Percentiles rank a stretch among this genome's conserved stretches.
Evolutionary conservation across 1,284 basidiomycete species (phyloP).

Genomic region (Boletus semigastroideus): DNA sequence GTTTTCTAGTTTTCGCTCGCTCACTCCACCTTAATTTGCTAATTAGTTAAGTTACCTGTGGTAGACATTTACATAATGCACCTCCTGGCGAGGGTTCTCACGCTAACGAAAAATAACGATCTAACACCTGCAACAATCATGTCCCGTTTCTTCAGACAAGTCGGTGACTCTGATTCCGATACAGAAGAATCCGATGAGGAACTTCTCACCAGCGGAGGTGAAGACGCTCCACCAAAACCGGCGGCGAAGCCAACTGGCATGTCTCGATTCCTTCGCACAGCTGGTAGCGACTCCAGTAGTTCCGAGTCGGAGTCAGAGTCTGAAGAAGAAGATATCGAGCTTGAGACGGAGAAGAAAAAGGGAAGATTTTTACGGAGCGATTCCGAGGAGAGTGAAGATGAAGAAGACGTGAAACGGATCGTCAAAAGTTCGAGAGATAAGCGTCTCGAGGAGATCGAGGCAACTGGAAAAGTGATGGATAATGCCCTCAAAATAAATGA

Average conservation of each 20-base stretch:
- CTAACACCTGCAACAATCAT: constrained; percentile 40
- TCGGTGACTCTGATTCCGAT: constrained; percentile 78
- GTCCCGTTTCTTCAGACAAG: constrained; percentile 88
- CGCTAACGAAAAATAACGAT: constrained; percentile 32
- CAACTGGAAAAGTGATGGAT: constrained; percentile 86
- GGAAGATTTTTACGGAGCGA: constrained; percentile 49
- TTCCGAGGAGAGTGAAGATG: constrained; percentile 65
- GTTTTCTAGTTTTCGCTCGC: constrained; percentile 53
- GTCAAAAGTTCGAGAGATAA: constrained; percentile 89
- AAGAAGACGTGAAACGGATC: constrained; percentile 68
- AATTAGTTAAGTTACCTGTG: too few species aligned
- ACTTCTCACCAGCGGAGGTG: constrained; percentile 75
- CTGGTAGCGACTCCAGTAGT: constrained; percentile 43
- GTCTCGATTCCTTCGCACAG: constrained; percentile 70
- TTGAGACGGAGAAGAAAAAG: constrained; percentile 47
- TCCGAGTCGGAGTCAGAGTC: constrained; percentile 47
- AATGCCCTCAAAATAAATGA: constrained; percentile 97
- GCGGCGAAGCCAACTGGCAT: constrained; percentile 59
- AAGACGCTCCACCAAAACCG: constrained; percentile 54
- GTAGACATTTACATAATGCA: constrained; percentile 21
- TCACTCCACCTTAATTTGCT: too few species aligned
- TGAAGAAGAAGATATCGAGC: constrained; percentile 44
- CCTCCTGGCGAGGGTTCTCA: constrained; percentile 12
- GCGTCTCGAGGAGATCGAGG: constrained; percentile 86
- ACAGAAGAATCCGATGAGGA: constrained; percentile 80